phyloP scores from a whole-genome alignment of 2,329 filamentous ascomycete genomes.

The Fusarium pseudograminearum region DNA sequence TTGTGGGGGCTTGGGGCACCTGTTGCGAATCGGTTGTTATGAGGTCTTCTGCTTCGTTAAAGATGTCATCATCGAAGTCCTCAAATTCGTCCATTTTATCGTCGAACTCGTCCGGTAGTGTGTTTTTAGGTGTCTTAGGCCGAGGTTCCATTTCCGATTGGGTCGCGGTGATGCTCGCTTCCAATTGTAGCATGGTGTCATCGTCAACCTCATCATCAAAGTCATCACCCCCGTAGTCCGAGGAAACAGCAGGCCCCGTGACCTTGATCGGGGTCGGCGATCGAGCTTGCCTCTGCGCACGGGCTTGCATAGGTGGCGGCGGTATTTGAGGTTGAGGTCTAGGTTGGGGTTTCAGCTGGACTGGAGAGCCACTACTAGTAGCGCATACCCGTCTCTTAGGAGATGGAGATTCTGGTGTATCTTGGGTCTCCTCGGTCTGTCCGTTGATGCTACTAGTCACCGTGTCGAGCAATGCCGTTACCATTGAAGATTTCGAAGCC shows the following conservation, averaged over 20 bases:
- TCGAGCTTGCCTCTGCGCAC: not conserved
- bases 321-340: slow-evolving; percentile 13
- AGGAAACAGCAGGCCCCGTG: slow-evolving; percentile 44
- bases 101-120: slow-evolving; percentile 67
- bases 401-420: slow-evolving; percentile 58
- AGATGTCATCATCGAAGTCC: slow-evolving; percentile 72
- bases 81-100: slow-evolving; percentile 71
- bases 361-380: slow-evolving; percentile 43
- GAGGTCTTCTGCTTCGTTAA: slow-evolving; percentile 59
- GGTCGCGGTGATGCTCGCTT: slow-evolving; percentile 56
- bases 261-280: not conserved
- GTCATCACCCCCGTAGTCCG: slow-evolving; percentile 68
- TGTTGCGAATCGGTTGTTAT: slow-evolving; percentile 42
- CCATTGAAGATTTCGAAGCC: slow-evolving; percentile 67
- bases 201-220: slow-evolving; percentile 73
- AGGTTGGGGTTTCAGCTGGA: slow-evolving; percentile 25
- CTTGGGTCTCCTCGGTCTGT: slow-evolving; percentile 50
- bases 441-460: slow-evolving; percentile 68
- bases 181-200: slow-evolving; percentile 67
- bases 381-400: slow-evolving; percentile 51
- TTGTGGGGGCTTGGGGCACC: slow-evolving; percentile 20
- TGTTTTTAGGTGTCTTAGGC: not conserved
- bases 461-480: slow-evolving; percentile 74
- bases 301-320: slow-evolving; percentile 2
- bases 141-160: slow-evolving; percentile 41